Base-by-base conservation (phyloP, 345 rosid species). In the Arabis alpina region DNA sequence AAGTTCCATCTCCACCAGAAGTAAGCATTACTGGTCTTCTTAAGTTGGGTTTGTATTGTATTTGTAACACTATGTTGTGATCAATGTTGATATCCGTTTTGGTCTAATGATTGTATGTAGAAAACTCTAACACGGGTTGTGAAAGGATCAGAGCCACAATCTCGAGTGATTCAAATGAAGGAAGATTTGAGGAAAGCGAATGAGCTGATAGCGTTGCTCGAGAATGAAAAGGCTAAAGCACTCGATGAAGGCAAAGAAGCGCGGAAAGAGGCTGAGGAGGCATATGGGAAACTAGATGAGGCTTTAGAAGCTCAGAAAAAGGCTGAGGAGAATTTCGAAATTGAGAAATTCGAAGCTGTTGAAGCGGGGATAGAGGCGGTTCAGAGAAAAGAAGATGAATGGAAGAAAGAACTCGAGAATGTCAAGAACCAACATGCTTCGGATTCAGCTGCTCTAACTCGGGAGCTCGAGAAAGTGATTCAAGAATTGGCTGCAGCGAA, bases 141-240 rank as follows among this genome's bases (percentile, higher is more conserved):
- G 57, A 91, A 76, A 79, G 93, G 83, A 48, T 80, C 86, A 1
- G 99, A 89, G 50, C 39, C 85, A 3, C 96, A 88, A 74, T 66
- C 86, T 30, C 93, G 88, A 50, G 64, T 87, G 83, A 76, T 60
- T 76, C 80, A 51, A 45, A 70, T 83, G 4, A 92, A 85, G 87
- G 97, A 94, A 63, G 99, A 94, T 77, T 73, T 91, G 41, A 89
- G 88, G 87, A 88, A 82, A 79, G 90, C 99, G 0, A 91, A 85
- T 71, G 93, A 91, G 77, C 77, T 77, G 61, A 81, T 91, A 58
- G 79, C 77, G 52, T 73, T 66, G 64, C 80, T 89, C 16, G 95
- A 91, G 82, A 84, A 82, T 58, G 99, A 89, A 74, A 94, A 89
- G 77, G 82, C 72, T 10, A 83, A 74, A 54, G 85, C 93, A 11